Evolutionary conservation across 1,284 basidiomycete species (phyloP).

Genomic region (Marasmius tenuissimus): DNA sequence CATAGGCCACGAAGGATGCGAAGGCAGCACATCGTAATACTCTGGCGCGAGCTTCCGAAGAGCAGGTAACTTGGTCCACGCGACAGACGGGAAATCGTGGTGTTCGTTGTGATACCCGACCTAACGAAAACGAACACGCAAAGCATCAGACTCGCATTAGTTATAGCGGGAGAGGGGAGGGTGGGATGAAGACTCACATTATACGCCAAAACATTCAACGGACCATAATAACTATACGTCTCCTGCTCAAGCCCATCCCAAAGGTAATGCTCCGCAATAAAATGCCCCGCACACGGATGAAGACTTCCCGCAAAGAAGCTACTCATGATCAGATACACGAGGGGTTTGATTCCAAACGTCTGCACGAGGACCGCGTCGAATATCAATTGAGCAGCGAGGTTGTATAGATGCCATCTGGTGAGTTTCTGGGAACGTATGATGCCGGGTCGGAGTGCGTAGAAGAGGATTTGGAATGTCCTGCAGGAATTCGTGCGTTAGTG

Average conservation of each 20-base stretch:
- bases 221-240: conserved; percentile 97
- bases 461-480: conserved; percentile 96
- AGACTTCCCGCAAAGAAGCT: conserved; percentile 95
- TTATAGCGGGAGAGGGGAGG: not conserved
- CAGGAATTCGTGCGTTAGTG: not conserved
- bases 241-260: conserved; percentile 91
- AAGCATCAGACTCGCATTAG: too few relatives aligned
- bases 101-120: conserved; percentile 99
- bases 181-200: conserved; percentile 62
- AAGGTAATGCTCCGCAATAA: conserved; percentile 95
- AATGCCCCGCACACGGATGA: conserved; percentile 96
- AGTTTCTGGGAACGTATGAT: conserved; percentile 85
- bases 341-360: conserved; percentile 59
- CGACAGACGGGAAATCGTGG: conserved; percentile 95
- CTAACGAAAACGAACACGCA: conserved; percentile 32
- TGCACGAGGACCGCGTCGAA: conserved; percentile 75
- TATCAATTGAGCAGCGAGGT: conserved; percentile 67
- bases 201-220: conserved; percentile 90
- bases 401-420: conserved; percentile 85
- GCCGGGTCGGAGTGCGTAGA: conserved; percentile 96
- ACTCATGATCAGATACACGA: conserved; percentile 84
- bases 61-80: conserved; percentile 93
- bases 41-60: conserved; percentile 86
- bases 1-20: conserved; percentile 92
- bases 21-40: conserved; percentile 88